Evolutionary conservation across 1,139 yeast genomes (phyloP), one percentile per base, ranked within the genome.

Genomic region (Protomyces inouyei): DNA sequence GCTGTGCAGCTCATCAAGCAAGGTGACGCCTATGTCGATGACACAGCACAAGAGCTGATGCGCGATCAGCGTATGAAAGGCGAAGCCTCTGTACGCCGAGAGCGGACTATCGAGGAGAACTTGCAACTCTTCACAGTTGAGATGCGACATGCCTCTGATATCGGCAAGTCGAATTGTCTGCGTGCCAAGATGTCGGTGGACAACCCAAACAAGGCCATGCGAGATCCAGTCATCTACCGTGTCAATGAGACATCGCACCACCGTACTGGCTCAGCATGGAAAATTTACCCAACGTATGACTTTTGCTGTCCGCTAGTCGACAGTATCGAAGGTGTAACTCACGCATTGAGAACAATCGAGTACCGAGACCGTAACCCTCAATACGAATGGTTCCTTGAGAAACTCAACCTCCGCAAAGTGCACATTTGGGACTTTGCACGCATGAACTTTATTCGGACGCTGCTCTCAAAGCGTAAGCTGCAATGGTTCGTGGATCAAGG

Each of bases 51-150:
- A 73, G 98, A 92, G 73, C 82, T 83, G 76, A 93, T 93, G 98
- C 88, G 98, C 80, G 96, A 91, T 74, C 95, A 93, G 81, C 88
- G 98, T 82, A 89, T 89, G 88, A 96, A 90, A 68, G 98, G 98
- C 76, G 87, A 89, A 71, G 86, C 92, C 65, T 87, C 96, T 64
- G 85, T 83, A 60, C 87, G 97, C 80, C 88, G 98, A 80, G 91
- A 89, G 71, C 85, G 97, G 76, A 73, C 91, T 14, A 86, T 92
- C 66, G 97, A 92, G 77, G 98, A 93, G 79, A 91, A 88, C 79
- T 81, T 93, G 77, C 79, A 80, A 69, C 82, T 91, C 67, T 92
- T 93, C 80, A 85, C 87, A 74, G 57, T 36, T 5, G 97, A 89
- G 71, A 93, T 93, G 98, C 85, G 85, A 76, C 83, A 87, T 68